Evolutionary conservation across 805 yeast species (phyloP).

Genomic region (Saccharomycopsis babjevae): DNA sequence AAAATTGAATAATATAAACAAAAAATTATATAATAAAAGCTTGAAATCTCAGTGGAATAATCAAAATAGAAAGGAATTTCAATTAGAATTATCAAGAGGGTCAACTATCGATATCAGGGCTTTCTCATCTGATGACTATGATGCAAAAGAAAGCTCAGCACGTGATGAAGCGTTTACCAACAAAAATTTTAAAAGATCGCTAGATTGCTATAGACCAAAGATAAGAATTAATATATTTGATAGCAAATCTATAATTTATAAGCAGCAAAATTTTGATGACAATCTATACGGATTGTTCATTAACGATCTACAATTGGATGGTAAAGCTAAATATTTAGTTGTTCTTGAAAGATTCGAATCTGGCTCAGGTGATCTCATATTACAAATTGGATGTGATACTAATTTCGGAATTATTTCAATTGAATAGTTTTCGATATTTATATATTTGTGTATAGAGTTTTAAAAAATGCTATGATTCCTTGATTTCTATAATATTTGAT

Average conservation of each 20-base stretch:
- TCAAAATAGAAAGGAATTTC: constrained; percentile 30
- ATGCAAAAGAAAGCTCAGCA: background rate
- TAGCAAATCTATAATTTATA: constrained; percentile 24
- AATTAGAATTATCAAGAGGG: constrained; percentile 21
- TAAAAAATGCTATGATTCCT: background rate
- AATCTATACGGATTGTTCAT: constrained; percentile 36
- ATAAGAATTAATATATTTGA: constrained; percentile 37
- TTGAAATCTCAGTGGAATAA: constrained; percentile 30
- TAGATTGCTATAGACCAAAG: constrained; percentile 33
- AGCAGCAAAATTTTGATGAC: constrained; percentile 32
- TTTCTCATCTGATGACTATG: constrained; percentile 4
- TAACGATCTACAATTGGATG: constrained; percentile 22
- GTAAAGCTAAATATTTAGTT: constrained; percentile 27
- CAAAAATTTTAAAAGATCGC: background rate
- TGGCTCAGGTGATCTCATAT: constrained; percentile 32
- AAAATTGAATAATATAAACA: constrained; percentile 18
- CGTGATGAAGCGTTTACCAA: background rate
- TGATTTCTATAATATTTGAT: background rate
- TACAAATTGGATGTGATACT: constrained; percentile 30
- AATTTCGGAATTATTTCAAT: background rate
- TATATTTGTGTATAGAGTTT: background rate
- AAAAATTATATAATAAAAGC: constrained; percentile 28
- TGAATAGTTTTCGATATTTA: background rate
- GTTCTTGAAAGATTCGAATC: constrained; percentile 41
- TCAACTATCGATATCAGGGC: constrained; percentile 21